Evolutionary conservation across 768 basidiomycete genomes (phyloP).

Genomic region (Agrocybe chaxingu): DNA sequence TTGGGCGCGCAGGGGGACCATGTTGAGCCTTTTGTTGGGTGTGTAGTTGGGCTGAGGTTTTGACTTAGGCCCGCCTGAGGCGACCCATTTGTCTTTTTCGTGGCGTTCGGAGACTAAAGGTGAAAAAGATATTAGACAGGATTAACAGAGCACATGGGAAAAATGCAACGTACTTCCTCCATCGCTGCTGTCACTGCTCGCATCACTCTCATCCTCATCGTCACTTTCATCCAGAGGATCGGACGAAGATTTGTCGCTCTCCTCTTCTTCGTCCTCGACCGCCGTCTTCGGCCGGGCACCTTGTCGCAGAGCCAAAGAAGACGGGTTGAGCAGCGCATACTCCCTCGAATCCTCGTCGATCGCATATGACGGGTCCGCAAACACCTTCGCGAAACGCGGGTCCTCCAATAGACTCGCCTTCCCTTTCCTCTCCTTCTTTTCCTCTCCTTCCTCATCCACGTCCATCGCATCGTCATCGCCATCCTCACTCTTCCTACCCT

Average conservation of each 20-base stretch:
- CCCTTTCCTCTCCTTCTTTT: slow-evolving; percentile 23
- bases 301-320: slow-evolving; percentile 58
- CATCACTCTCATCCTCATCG: slow-evolving; percentile 17
- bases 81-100: slow-evolving; percentile 26
- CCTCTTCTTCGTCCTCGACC: slow-evolving; percentile 87
- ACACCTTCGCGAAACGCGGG: slow-evolving; percentile 86
- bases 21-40: slow-evolving; percentile 47
- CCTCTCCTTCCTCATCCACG: slow-evolving; percentile 30
- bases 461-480: slow-evolving; percentile 28
- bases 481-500: slow-evolving; percentile 30
- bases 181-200: slow-evolving; percentile 46
- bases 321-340: slow-evolving; percentile 92
- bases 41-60: slow-evolving; percentile 1
- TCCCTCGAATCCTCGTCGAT: slow-evolving; percentile 89
- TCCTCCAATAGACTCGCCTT: slow-evolving; percentile 68
- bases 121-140: slow-evolving; percentile 1
- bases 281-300: slow-evolving; percentile 60
- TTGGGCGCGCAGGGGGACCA: slow-evolving; percentile 62
- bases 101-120: slow-evolving; percentile 26
- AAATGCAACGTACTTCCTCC: slow-evolving; percentile 42
- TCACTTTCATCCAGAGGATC: slow-evolving; percentile 44
- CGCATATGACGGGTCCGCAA: slow-evolving; percentile 87
- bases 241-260: slow-evolving; percentile 69
- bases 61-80: too few relatives aligned
- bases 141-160: slow-evolving; percentile 6